Conservation (phyloP, 805 yeast species). For the Wickerhamomyces sydowiorum region DNA sequence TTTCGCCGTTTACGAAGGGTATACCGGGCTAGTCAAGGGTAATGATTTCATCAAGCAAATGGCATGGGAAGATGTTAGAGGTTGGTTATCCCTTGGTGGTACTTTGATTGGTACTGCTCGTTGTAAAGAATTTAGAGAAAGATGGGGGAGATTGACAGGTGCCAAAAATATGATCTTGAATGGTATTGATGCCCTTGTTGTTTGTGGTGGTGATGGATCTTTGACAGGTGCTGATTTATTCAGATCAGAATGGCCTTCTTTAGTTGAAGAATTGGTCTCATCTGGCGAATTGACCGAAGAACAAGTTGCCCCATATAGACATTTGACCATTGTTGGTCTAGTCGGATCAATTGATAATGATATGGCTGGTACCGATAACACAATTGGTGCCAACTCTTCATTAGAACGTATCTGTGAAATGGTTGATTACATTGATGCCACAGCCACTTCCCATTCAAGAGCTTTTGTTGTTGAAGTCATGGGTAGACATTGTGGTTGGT, state of each 20-base stretch:
- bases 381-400: slow-evolving; percentile 95
- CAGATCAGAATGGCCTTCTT: slow-evolving; percentile 90
- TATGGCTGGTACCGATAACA: slow-evolving; percentile 94
- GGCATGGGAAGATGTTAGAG: slow-evolving; percentile 94
- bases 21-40: slow-evolving; percentile 87
- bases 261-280: slow-evolving; percentile 64
- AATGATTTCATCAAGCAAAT: slow-evolving; percentile 73
- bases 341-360: slow-evolving; percentile 98
- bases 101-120: slow-evolving; percentile 96
- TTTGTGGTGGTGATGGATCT: slow-evolving; percentile 99
- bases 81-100: slow-evolving; percentile 90
- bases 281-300: slow-evolving; percentile 51
- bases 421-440: slow-evolving; percentile 95
- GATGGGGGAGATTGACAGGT: slow-evolving; percentile 77
- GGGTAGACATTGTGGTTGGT: slow-evolving; percentile 99
- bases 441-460: slow-evolving; percentile 94
- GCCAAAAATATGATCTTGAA: slow-evolving; percentile 77
- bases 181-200: slow-evolving; percentile 93
- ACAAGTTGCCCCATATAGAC: slow-evolving; percentile 55
- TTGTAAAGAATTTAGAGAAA: slow-evolving; percentile 77
- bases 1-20: slow-evolving; percentile 90
- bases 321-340: slow-evolving; percentile 83
- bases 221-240: slow-evolving; percentile 95
- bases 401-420: slow-evolving; percentile 88
- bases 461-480: slow-evolving; percentile 97